phyloP scores from a whole-genome alignment of 176 grass and related monocot species.

The Coix lacrymajobi region DNA sequence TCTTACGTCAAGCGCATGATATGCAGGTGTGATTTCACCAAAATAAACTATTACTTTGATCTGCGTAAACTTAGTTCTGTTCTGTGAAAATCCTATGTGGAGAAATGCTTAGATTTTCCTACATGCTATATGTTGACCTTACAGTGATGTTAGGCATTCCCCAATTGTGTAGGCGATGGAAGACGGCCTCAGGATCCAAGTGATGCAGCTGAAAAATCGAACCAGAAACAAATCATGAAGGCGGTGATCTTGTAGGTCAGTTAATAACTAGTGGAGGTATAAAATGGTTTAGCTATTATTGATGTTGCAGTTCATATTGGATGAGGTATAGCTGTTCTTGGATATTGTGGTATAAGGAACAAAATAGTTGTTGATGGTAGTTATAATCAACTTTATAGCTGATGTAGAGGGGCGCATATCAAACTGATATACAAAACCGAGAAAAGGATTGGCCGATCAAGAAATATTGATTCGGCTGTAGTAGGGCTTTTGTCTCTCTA shows the following conservation, averaged over 20 bases:
- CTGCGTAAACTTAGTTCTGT: not conserved
- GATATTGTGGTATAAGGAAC: not conserved
- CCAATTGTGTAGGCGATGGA: conserved; percentile 36
- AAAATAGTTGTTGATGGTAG: not conserved
- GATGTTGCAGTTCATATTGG: not conserved
- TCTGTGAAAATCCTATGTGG: not conserved
- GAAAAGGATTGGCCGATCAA: not conserved
- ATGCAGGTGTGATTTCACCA: conserved; percentile 35
- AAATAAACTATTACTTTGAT: not conserved
- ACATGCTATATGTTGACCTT: not conserved
- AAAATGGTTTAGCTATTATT: not conserved
- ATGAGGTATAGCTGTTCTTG: not conserved
- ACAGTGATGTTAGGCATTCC: not conserved
- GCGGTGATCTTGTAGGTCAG: not conserved
- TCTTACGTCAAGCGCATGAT: conserved; percentile 33
- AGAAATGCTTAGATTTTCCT: not conserved
- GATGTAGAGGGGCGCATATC: not conserved
- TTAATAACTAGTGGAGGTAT: not conserved
- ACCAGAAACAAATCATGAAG: not conserved
- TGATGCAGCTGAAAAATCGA: conserved; percentile 29
- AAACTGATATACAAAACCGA: not conserved
- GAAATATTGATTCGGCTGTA: not conserved
- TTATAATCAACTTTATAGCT: not conserved
- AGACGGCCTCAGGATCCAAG: conserved; percentile 32
- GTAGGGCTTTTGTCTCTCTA: not conserved